Conservation (phyloP, 2,329 filamentous ascomycete species). For the Colletotrichum navitas region DNA sequence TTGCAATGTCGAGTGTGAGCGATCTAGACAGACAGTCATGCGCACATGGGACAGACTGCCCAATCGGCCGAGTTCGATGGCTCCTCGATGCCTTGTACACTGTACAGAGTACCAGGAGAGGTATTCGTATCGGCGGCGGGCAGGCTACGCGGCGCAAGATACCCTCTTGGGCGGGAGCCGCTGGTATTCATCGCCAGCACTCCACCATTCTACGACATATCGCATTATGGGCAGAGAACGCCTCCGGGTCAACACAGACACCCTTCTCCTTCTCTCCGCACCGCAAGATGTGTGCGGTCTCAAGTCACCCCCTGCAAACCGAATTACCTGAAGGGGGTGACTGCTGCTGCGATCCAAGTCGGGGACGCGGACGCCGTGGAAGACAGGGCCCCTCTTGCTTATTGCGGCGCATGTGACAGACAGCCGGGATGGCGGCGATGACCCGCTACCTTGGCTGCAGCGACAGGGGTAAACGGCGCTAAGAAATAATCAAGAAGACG, state of each 20-base stretch:
- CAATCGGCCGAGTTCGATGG: constrained; percentile 34
- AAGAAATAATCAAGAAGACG: constrained; percentile 44
- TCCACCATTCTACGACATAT: constrained; percentile 25
- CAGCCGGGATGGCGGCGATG: constrained; percentile 42
- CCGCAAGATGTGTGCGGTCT: neutral
- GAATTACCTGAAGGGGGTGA: constrained; percentile 27
- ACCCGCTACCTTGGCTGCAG: constrained; percentile 26
- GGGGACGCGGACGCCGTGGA: constrained; percentile 28
- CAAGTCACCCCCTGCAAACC: neutral
- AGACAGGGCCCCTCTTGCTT: constrained; percentile 35
- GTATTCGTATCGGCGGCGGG: constrained; percentile 12
- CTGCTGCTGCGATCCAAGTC: constrained; percentile 22
- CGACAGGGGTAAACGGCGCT: constrained; percentile 37
- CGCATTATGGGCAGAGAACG: neutral
- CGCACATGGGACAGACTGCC: constrained; percentile 17
- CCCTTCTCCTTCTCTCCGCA: no score
- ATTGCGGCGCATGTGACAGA: constrained; percentile 45
- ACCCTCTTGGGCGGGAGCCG: constrained; percentile 13
- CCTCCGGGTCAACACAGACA: neutral
- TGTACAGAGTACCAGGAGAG: neutral
- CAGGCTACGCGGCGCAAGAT: constrained; percentile 26
- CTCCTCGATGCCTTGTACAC: constrained; percentile 4
- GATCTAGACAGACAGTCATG: constrained; percentile 35
- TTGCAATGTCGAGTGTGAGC: constrained; percentile 3
- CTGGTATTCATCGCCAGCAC: constrained; percentile 12